Base-by-base conservation (phyloP, 2,329 filamentous ascomycete species). In the Colletotrichum paranaense region DNA sequence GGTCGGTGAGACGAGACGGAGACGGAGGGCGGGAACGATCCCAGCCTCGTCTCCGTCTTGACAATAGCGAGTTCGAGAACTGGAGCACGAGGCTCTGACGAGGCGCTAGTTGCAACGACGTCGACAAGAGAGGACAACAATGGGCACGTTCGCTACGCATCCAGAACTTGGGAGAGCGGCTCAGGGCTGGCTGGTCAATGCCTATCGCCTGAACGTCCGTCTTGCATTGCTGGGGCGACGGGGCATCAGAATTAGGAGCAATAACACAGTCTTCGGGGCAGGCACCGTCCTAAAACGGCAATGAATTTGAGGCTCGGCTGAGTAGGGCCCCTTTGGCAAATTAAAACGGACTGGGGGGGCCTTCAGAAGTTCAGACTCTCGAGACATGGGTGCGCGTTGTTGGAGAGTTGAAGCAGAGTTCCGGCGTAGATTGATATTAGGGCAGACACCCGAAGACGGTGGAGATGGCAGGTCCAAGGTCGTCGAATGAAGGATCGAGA, bases 251-350 rank as follows among this genome's bases (percentile, higher is more conserved):
- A 52, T 63, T 52, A 55, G 53, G 38, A 64, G 58, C 65, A 64
- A 42, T n/a, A 59, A 52, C 16, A 58, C 42, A 64, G 24, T n/a
- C 19, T 59, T 30, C 14, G 24, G 60, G 32, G 65, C 69, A 68
- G 52, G 67, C 59, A 53, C 55, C 60, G 49, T 52, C 69, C 69
- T 58, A 72, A 72, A 72, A 59, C 53, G 65, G 69, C 60, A 72
- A 53, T 26, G 26, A 56, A 68, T 63, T 46, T 59, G 69, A 72
- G 69, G 69, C 69, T 72, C 69, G 69, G 69, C 66, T 63, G 65
- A 55, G 65, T 35, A 55, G 58, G 57, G 52, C 65, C 69, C 69
- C 59, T 72, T 72, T 16, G 26, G 62, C 52, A 72, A 72, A 72
- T 72, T 62, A 63, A 28, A 42, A 72, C 57, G 38, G 65, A 53